phyloP scores from a whole-genome alignment of 169 alveolate genomes.

The Toxoplasma gondii region DNA sequence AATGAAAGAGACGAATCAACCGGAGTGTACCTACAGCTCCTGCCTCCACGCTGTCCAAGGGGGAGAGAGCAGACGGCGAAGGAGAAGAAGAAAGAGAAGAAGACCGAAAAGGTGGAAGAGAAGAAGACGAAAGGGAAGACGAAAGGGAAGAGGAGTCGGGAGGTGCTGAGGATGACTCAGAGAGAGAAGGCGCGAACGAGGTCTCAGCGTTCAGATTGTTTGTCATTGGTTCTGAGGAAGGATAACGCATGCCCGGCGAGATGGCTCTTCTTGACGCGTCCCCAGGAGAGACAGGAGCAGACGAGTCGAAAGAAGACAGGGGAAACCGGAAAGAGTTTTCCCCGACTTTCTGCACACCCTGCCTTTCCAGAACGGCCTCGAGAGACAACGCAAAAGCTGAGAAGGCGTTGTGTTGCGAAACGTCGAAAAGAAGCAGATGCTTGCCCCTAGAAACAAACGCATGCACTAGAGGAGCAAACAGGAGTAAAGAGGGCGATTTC shows the following conservation, averaged over 20 bases:
- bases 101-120: too few relatives aligned
- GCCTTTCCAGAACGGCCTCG: neutral
- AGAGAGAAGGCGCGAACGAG: neutral
- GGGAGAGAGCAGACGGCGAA: too few relatives aligned
- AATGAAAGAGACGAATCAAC: neutral
- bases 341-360: neutral
- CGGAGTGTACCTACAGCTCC: too few relatives aligned
- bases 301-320: neutral
- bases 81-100: too few relatives aligned
- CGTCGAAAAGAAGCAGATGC: conserved; percentile 26
- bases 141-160: neutral
- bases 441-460: neutral
- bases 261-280: too few relatives aligned
- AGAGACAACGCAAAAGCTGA: neutral
- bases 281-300: neutral
- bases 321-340: neutral
- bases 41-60: too few relatives aligned
- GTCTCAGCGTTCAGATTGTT: too few relatives aligned
- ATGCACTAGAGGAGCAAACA: neutral
- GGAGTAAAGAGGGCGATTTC: too few relatives aligned
- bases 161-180: neutral
- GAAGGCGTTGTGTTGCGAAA: neutral
- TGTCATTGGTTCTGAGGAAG: too few relatives aligned
- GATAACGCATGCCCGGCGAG: too few relatives aligned
- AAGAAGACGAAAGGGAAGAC: neutral